These are phyloP conservation scores for Calonectria henricotiae DNA, from an alignment of 2,329 filamentous ascomycete species.

Conservation along the genomic window DNA sequence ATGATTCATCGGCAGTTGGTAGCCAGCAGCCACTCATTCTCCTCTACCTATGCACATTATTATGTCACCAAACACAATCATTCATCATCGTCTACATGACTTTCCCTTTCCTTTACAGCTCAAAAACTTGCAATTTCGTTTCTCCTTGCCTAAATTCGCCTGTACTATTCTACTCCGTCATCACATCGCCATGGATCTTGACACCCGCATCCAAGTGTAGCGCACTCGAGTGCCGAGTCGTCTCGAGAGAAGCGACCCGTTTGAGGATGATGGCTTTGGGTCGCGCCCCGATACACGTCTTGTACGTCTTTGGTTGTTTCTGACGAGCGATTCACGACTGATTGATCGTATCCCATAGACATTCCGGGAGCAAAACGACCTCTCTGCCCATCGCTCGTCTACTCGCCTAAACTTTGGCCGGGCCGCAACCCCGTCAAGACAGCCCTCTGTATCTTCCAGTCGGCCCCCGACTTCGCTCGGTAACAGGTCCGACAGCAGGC, in stretches of 20 bases:
- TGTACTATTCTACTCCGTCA: too few relatives aligned
- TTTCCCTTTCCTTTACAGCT: too few relatives aligned
- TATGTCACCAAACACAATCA: too few relatives aligned
- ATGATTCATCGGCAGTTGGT: not conserved
- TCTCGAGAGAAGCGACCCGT: constrained; percentile 58
- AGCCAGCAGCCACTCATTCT: not conserved
- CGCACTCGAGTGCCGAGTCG: constrained; percentile 57
- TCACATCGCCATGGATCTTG: constrained; percentile 26
- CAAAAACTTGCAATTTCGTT: too few relatives aligned
- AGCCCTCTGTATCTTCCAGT: constrained; percentile 37
- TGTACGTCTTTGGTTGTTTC: constrained; percentile 39
- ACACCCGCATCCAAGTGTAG: constrained; percentile 56
- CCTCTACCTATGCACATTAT: too few relatives aligned
- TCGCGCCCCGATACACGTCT: constrained; percentile 54
- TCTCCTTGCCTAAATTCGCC: too few relatives aligned
- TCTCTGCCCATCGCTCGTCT: constrained; percentile 43
- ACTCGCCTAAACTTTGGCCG: constrained; percentile 54
- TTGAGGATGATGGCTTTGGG: constrained; percentile 56
- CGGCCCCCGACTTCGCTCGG: constrained; percentile 42
- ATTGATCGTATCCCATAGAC: constrained; percentile 44
- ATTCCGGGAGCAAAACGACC: constrained; percentile 44
- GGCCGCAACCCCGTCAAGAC: constrained; percentile 49
- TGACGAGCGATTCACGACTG: not conserved
- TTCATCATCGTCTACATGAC: too few relatives aligned
- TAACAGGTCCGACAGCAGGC: constrained; percentile 32